Percentiles rank a stretch among this genome's conserved stretches.
Evolutionary conservation across 805 yeast species (phyloP).

Genomic region (Clavispora santaluciae): DNA sequence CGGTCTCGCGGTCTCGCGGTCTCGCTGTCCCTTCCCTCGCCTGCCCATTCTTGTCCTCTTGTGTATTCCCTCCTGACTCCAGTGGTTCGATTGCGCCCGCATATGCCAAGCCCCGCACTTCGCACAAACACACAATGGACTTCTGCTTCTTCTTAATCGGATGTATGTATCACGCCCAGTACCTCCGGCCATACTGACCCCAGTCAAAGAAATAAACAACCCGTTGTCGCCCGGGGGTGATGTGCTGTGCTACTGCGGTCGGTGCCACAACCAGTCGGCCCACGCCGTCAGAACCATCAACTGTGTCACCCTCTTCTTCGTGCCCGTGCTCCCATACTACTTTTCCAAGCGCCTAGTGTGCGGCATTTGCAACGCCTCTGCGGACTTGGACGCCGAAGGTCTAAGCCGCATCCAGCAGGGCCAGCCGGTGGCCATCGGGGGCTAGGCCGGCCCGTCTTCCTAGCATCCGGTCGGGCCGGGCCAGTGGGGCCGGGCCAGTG

Average conservation of each 20-base stretch:
- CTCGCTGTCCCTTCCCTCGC: too few species aligned
- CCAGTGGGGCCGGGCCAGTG: too few species aligned
- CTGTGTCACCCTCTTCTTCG: conserved; percentile 31
- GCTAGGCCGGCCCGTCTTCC: too few species aligned
- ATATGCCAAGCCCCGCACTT: too few species aligned
- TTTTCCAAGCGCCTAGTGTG: conserved; percentile 12
- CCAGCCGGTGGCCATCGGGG: conserved; percentile 14
- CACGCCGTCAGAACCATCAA: conserved; percentile 48
- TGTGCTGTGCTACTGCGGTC: conserved; percentile 41
- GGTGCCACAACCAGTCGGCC: conserved; percentile 55
- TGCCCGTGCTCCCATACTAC: conserved; percentile 14
- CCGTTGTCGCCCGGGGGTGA: conserved; percentile 12
- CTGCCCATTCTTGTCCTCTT: too few species aligned
- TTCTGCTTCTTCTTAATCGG: conserved; percentile 16
- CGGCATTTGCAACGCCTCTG: conserved; percentile 17
- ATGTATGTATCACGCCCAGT: conserved; percentile 11
- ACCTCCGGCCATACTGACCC: conserved; percentile 11
- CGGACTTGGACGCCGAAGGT: conserved; percentile 13
- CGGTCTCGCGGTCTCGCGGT: too few species aligned
- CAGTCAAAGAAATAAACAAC: conserved; percentile 14
- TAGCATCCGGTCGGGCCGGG: too few species aligned
- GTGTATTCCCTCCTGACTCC: too few species aligned
- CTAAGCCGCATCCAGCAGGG: conserved; percentile 11
- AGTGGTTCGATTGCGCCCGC: too few species aligned
- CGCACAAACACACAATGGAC: conserved; percentile 8